Evolutionary conservation across 805 yeast species (phyloP).

Genomic region (Metschnikowia bowlesiae): DNA sequence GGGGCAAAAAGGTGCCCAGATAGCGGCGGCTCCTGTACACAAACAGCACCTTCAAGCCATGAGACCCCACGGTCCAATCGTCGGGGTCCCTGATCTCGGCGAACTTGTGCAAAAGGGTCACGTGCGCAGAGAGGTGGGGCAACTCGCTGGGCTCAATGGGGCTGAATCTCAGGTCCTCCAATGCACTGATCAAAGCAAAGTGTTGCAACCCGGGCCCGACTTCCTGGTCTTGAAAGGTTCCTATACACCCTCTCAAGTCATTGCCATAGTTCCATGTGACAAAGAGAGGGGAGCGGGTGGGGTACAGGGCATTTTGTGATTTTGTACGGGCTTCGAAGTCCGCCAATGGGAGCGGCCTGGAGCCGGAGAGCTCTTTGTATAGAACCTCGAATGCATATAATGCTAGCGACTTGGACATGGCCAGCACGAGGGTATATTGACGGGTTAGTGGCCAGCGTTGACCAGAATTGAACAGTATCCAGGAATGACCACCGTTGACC

Average conservation of each 20-base stretch:
- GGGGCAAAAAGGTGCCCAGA: slow-evolving; percentile 85
- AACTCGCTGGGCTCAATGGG: slow-evolving; percentile 61
- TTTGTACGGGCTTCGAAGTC: slow-evolving; percentile 6
- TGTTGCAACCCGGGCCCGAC: slow-evolving; percentile 55
- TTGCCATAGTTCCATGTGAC: slow-evolving; percentile 74
- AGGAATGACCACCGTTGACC: no score
- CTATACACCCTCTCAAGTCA: slow-evolving; percentile 84
- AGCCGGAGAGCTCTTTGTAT: slow-evolving; percentile 16
- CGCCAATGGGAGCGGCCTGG: slow-evolving; percentile 12
- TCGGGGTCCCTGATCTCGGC: slow-evolving; percentile 46
- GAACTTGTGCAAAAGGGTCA: slow-evolving; percentile 63
- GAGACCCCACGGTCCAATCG: slow-evolving; percentile 79
- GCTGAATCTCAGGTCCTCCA: slow-evolving; percentile 72
- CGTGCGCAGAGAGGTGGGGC: slow-evolving; percentile 47
- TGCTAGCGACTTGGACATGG: slow-evolving; percentile 37
- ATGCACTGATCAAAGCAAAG: slow-evolving; percentile 60
- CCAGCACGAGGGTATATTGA: no score
- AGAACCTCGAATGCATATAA: slow-evolving; percentile 36
- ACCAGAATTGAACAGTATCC: no score
- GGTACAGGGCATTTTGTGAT: slow-evolving; percentile 9
- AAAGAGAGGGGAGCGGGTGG: slow-evolving; percentile 54
- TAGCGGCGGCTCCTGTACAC: slow-evolving; percentile 32
- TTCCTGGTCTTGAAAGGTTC: slow-evolving; percentile 64
- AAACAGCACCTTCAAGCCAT: slow-evolving; percentile 70
- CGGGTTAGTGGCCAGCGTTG: no score